These are phyloP conservation scores for Pseudogymnoascus sp. DNA, from an alignment of 2,329 filamentous ascomycete genomes.

Conservation along the genomic window DNA sequence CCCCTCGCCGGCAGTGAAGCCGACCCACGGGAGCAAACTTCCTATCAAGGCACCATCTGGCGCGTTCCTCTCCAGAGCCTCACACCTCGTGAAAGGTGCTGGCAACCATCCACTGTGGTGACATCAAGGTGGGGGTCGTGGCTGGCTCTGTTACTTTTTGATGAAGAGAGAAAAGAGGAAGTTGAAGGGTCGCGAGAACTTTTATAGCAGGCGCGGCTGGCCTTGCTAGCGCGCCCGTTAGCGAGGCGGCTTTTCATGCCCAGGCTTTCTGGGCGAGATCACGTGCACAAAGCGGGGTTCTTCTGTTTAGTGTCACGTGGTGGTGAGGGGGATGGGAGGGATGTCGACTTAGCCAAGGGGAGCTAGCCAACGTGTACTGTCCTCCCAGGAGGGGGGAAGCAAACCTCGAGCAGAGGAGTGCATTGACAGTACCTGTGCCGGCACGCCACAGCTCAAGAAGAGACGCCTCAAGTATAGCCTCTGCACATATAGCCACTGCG, in stretches of 20 bases:
- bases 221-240: background rate
- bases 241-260: slow-evolving; percentile 1
- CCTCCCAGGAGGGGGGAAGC: background rate
- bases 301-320: background rate
- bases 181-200: slow-evolving; percentile 6
- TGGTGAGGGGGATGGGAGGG: slow-evolving; percentile 3
- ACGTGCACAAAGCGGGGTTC: background rate
- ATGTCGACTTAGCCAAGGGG: slow-evolving; percentile 2
- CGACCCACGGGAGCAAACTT: slow-evolving; percentile 63
- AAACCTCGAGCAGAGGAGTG: background rate
- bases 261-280: background rate
- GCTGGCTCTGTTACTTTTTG: slow-evolving; percentile 59
- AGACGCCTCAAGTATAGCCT: background rate
- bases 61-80: slow-evolving; percentile 56
- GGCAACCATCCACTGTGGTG: slow-evolving; percentile 60
- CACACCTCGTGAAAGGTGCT: slow-evolving; percentile 45
- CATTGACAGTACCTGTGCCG: slow-evolving; percentile 1
- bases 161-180: slow-evolving; percentile 37
- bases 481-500: background rate
- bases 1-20: slow-evolving; percentile 65
- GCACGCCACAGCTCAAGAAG: background rate
- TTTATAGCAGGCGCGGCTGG: slow-evolving; percentile 7
- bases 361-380: slow-evolving; percentile 5
- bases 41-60: slow-evolving; percentile 50
- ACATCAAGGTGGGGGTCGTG: slow-evolving; percentile 57